Evolutionary conservation across 345 rosid species (phyloP).

Genomic region (Gossypium mustelinum): DNA sequence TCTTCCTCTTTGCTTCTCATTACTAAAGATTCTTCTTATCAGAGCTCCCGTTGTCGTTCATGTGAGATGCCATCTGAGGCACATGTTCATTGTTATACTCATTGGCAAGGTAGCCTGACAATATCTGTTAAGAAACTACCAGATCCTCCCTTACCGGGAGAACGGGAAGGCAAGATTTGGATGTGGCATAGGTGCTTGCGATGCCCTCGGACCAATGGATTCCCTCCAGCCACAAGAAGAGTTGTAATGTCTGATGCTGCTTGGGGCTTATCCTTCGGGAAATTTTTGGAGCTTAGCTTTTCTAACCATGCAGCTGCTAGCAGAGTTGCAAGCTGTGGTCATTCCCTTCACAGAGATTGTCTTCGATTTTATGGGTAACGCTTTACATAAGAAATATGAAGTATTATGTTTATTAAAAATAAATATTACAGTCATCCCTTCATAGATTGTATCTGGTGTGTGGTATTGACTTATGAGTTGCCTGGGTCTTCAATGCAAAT

Average conservation of each 20-base stretch:
- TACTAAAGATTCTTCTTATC: constrained; percentile 11
- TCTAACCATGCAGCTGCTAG: constrained; percentile 99
- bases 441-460: neutral
- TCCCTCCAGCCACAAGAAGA: constrained; percentile 93
- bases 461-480: neutral
- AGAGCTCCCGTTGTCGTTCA: constrained; percentile 64
- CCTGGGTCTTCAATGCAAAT: constrained; percentile 4
- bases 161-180: constrained; percentile 94
- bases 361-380: constrained; percentile 96
- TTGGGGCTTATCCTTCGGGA: constrained; percentile 95
- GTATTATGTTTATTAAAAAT: neutral
- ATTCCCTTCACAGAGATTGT: constrained; percentile 97
- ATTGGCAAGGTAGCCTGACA: constrained; percentile 91
- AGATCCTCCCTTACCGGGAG: constrained; percentile 66
- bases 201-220: constrained; percentile 77
- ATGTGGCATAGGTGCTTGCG: constrained; percentile 98
- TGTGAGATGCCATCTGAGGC: constrained; percentile 97
- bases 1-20: constrained; percentile 2
- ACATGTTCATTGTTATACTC: constrained; percentile 92
- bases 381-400: constrained; percentile 7
- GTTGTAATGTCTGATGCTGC: constrained; percentile 98
- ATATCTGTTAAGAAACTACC: constrained; percentile 83
- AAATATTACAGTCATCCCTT: neutral
- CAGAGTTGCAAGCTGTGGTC: constrained; percentile 98
- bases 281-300: constrained; percentile 94